Percentiles rank a stretch among this genome's conserved stretches.
These are phyloP conservation scores for Xylaria grammica DNA, from an alignment of 495 filamentous ascomycete species.

Conservation along the genomic window DNA sequence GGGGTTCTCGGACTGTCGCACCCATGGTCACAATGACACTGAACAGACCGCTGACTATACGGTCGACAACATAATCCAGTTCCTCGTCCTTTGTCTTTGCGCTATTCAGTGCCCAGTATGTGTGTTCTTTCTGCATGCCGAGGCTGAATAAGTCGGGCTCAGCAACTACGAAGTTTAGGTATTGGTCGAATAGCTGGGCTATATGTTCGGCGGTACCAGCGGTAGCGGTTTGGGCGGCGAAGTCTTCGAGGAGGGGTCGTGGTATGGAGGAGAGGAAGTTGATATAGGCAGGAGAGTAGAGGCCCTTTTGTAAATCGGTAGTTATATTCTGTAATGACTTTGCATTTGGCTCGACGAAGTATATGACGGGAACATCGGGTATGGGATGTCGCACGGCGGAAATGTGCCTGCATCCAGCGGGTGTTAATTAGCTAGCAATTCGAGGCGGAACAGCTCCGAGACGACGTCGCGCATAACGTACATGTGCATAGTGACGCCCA, in stretches of 20 bases:
- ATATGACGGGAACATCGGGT: slow-evolving; percentile 95
- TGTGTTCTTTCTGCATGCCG: slow-evolving; percentile 79
- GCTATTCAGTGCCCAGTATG: slow-evolving; percentile 95
- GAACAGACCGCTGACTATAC: slow-evolving; percentile 91
- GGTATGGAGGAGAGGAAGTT: slow-evolving; percentile 97
- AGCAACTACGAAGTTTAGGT: slow-evolving; percentile 94
- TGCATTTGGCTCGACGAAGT: slow-evolving; percentile 87
- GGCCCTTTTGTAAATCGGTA: slow-evolving; percentile 79
- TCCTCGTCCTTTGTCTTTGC: slow-evolving; percentile 87
- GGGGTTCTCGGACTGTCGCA: slow-evolving; percentile 42
- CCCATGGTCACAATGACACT: slow-evolving; percentile 98
- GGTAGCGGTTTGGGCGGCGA: slow-evolving; percentile 83
- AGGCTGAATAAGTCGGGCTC: slow-evolving; percentile 97
- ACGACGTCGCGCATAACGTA: slow-evolving; percentile 45
- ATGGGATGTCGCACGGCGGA: slow-evolving; percentile 84
- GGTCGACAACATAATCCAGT: slow-evolving; percentile 83
- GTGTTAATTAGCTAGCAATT: slow-evolving; percentile 29
- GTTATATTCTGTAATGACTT: slow-evolving; percentile 83
- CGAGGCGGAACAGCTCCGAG: neutral
- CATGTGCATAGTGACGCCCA: slow-evolving; percentile 98
- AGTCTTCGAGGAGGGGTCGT: slow-evolving; percentile 91
- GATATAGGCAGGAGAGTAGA: slow-evolving; percentile 94
- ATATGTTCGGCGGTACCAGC: slow-evolving; percentile 86
- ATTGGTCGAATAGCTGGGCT: slow-evolving; percentile 94
- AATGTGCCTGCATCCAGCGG: slow-evolving; percentile 67